phyloP scores from a whole-genome alignment of 2,329 filamentous ascomycete genomes.

The Xylogone sp. region DNA sequence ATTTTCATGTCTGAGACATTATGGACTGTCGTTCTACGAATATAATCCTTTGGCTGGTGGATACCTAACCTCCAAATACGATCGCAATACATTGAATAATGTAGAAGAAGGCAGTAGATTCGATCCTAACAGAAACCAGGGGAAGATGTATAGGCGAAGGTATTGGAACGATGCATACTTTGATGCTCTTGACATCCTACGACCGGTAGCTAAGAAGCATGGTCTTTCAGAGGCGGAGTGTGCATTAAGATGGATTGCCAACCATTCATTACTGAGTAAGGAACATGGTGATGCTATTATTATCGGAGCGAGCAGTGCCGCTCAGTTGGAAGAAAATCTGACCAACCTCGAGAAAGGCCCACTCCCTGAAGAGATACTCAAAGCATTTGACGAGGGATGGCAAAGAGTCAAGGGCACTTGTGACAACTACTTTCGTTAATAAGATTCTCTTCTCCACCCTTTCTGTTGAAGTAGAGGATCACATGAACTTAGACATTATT shows the following conservation, averaged over 20 bases:
- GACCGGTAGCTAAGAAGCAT: conserved; percentile 64
- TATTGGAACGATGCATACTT: conserved; percentile 63
- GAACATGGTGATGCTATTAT: conserved; percentile 55
- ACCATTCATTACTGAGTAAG: conserved; percentile 61
- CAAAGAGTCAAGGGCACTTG: conserved; percentile 57
- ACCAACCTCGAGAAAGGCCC: conserved; percentile 63
- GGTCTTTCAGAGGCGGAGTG: conserved; percentile 67
- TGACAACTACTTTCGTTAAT: conserved; percentile 47
- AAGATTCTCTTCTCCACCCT: no score
- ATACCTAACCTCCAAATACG: conserved; percentile 43
- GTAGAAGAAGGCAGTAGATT: conserved; percentile 15
- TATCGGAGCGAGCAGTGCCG: conserved; percentile 54
- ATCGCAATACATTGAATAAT: conserved; percentile 36
- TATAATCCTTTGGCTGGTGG: conserved; percentile 57
- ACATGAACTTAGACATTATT: no score
- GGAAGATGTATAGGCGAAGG: conserved; percentile 46
- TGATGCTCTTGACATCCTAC: conserved; percentile 64
- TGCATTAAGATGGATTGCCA: conserved; percentile 68
- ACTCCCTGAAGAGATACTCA: conserved; percentile 70
- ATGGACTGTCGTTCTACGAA: conserved; percentile 56
- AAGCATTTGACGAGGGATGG: conserved; percentile 77
- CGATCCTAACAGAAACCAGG: conserved; percentile 42
- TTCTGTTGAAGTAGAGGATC: no score
- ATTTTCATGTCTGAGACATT: conserved; percentile 53
- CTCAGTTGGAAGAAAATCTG: conserved; percentile 56